Evolutionary conservation across 805 yeast genomes (phyloP).

Genomic region (Monosporozyma yasuniensis): DNA sequence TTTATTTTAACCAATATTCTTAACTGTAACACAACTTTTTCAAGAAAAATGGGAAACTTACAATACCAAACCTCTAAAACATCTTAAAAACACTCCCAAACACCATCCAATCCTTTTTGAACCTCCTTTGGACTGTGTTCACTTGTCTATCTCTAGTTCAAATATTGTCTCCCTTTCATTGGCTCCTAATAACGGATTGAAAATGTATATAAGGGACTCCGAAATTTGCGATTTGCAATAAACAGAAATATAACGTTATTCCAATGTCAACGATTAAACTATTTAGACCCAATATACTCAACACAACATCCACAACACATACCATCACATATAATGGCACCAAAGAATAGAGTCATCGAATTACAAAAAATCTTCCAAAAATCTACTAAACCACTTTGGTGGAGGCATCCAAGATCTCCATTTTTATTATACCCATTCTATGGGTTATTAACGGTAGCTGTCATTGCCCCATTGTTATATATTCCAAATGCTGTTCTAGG

Average conservation of each 20-base stretch:
- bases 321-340: conserved; percentile 4
- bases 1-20: background rate
- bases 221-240: background rate
- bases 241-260: background rate
- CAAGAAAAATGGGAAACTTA: background rate
- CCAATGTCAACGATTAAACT: background rate
- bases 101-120: background rate
- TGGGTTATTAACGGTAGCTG: conserved; percentile 60
- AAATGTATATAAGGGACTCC: conserved; percentile 1
- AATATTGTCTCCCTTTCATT: background rate
- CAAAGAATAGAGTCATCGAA: conserved; percentile 40
- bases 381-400: conserved; percentile 50
- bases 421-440: conserved; percentile 68
- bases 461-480: conserved; percentile 58
- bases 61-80: background rate
- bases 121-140: background rate
- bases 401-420: conserved; percentile 61
- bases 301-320: background rate
- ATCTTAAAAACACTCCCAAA: background rate
- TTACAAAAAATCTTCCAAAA: conserved; percentile 51
- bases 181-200: background rate
- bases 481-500: conserved; percentile 66
- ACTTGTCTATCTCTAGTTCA: background rate
- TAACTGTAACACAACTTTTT: background rate
- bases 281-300: too few species aligned